phyloP scores from a whole-genome alignment of 352 stramenopile species.

The Globisporangium paroecandrum region DNA sequence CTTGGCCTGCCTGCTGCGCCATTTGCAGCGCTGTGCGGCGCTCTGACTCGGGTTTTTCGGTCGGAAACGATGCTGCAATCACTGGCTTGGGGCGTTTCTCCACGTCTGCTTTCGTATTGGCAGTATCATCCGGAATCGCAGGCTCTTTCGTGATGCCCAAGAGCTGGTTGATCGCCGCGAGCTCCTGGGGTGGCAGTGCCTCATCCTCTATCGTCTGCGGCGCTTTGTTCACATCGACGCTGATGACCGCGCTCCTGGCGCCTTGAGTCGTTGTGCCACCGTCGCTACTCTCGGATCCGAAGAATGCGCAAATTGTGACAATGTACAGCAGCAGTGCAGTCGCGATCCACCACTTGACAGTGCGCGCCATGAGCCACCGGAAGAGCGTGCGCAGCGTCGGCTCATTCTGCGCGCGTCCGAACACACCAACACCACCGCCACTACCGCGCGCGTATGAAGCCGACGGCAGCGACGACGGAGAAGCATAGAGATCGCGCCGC shows the following conservation, averaged over 20 bases:
- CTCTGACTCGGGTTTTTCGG: neutral
- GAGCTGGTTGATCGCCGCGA: slow-evolving; percentile 16
- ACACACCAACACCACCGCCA: neutral
- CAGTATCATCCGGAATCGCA: neutral
- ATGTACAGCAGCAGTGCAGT: slow-evolving; percentile 13
- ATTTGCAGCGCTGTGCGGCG: neutral
- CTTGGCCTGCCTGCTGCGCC: slow-evolving; percentile 5
- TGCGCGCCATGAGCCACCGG: slow-evolving; percentile 14
- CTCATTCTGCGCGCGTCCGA: slow-evolving; percentile 3
- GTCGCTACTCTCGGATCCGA: neutral
- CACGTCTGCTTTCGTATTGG: neutral
- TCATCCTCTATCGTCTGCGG: neutral
- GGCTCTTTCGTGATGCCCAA: slow-evolving; percentile 6
- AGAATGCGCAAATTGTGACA: slow-evolving; percentile 9
- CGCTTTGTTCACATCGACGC: slow-evolving; percentile 2
- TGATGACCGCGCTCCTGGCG: neutral
- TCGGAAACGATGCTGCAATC: neutral
- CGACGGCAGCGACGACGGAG: neutral
- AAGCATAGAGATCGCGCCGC: neutral
- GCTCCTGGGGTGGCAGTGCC: slow-evolving; percentile 4
- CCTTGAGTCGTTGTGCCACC: neutral
- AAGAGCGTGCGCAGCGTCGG: slow-evolving; percentile 10
- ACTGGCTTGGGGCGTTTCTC: neutral
- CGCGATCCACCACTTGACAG: slow-evolving; percentile 10
- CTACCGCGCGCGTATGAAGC: slow-evolving; percentile 1